Percentiles rank a stretch among this genome's conserved stretches.
Evolutionary conservation across 495 filamentous ascomycete genomes (phyloP).

Genomic region (Stereocaulon alpinum): DNA sequence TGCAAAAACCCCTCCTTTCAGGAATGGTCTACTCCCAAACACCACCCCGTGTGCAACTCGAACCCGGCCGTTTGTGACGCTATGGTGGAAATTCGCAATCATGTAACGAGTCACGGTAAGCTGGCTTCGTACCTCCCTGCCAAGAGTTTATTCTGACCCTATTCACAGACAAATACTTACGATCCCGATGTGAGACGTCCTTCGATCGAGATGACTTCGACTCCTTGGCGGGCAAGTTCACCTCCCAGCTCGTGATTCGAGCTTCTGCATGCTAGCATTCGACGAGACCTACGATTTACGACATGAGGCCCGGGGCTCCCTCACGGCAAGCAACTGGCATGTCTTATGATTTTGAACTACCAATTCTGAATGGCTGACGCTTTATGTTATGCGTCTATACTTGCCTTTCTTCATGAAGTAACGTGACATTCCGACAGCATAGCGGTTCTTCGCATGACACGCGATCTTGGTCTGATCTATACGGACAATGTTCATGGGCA

Average conservation of each 20-base stretch:
- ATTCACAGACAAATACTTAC: constrained; percentile 48
- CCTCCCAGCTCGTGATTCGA: constrained; percentile 87
- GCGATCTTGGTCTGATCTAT: neutral
- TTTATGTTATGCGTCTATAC: neutral
- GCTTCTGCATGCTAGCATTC: constrained; percentile 51
- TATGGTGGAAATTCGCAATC: constrained; percentile 83
- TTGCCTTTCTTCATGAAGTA: neutral
- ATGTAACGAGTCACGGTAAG: constrained; percentile 84
- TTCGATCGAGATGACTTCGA: constrained; percentile 89
- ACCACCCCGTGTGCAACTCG: constrained; percentile 76
- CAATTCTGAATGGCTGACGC: neutral
- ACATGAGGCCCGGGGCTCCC: neutral
- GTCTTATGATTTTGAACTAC: constrained; percentile 4
- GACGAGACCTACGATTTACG: constrained; percentile 1
- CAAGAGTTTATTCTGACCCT: constrained; percentile 23
- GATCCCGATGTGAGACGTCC: constrained; percentile 47
- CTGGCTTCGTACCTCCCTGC: neutral
- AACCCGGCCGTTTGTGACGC: constrained; percentile 85
- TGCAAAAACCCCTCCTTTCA: constrained; percentile 82
- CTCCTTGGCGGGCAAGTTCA: constrained; percentile 86
- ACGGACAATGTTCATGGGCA: neutral
- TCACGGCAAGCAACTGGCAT: neutral
- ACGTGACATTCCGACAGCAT: constrained; percentile 4
- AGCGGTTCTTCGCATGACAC: neutral
- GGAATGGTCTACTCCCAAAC: constrained; percentile 84